These are phyloP conservation scores for Stagonosporopsis chrysanthemi DNA, from an alignment of 2,329 filamentous ascomycete genomes.

Conservation along the genomic window DNA sequence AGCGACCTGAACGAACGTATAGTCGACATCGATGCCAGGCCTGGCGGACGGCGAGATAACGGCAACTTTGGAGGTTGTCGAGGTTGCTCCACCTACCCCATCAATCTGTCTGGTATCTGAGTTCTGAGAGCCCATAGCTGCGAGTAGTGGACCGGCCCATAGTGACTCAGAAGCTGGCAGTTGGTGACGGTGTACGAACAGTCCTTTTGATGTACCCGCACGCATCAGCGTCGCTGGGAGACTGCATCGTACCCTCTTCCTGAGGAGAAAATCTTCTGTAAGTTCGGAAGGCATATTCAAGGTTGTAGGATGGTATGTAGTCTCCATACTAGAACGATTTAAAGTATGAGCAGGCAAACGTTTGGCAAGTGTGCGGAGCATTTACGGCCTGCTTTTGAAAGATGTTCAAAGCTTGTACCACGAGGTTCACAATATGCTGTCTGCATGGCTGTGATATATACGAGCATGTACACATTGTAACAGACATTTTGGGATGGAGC, in stretches of 20 bases:
- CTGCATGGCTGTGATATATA: constrained; percentile 4
- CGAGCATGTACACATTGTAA: not conserved
- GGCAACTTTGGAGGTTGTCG: constrained; percentile 73
- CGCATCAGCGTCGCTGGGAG: constrained; percentile 51
- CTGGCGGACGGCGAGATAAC: constrained; percentile 62
- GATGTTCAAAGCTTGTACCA: not conserved
- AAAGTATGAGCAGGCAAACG: not conserved
- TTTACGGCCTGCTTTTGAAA: not conserved
- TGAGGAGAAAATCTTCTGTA: not conserved
- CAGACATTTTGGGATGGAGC: not conserved
- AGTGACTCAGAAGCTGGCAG: constrained; percentile 55
- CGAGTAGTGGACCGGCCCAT: constrained; percentile 63
- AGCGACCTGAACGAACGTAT: constrained; percentile 74
- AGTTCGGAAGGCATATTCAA: not conserved
- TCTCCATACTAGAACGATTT: not conserved
- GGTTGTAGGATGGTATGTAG: not conserved
- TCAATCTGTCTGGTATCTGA: constrained; percentile 72
- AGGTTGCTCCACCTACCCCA: constrained; percentile 73
- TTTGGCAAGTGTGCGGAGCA: constrained; percentile 2
- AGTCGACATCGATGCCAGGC: constrained; percentile 65
- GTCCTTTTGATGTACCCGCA: constrained; percentile 51
- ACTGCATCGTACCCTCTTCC: constrained; percentile 24
- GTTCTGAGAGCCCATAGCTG: constrained; percentile 70
- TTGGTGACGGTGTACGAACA: constrained; percentile 57
- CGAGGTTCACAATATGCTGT: not conserved